Evolutionary conservation across 2,329 filamentous ascomycete species (phyloP).

Genomic region (Aspergillus intermedius): DNA sequence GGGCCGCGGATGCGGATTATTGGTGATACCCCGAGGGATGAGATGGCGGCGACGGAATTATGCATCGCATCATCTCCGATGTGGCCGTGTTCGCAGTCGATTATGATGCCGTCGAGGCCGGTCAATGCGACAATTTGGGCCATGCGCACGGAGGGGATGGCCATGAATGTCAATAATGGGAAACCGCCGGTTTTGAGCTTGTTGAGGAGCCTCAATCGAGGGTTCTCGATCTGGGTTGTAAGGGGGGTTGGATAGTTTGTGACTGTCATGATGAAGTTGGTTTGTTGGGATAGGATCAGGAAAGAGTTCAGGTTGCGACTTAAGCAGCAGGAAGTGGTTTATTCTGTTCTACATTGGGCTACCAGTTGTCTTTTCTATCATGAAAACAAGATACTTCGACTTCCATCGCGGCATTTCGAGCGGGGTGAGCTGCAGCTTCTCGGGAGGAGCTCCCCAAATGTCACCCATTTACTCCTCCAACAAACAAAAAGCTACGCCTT

Average conservation of each 20-base stretch:
- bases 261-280: no score
- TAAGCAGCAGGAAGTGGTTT: no score
- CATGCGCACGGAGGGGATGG: conserved; percentile 41
- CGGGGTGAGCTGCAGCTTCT: no score
- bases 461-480: no score
- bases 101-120: conserved; percentile 59
- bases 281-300: no score
- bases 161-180: conserved; percentile 47
- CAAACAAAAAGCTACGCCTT: no score
- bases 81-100: conserved; percentile 39
- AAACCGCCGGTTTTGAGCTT: conserved; percentile 34
- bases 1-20: conserved; percentile 17
- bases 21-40: conserved; percentile 19
- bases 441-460: no score
- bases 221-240: conserved; percentile 33
- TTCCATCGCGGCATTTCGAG: no score
- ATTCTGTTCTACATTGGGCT: no score
- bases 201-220: conserved; percentile 41
- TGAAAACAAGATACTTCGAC: background rate
- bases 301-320: no score
- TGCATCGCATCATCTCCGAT: conserved; percentile 25
- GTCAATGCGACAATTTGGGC: conserved; percentile 55
- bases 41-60: conserved; percentile 19
- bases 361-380: background rate
- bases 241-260: conserved; percentile 6